Base-by-base conservation (phyloP, 495 filamentous ascomycete species). In the Poronia punctata region DNA sequence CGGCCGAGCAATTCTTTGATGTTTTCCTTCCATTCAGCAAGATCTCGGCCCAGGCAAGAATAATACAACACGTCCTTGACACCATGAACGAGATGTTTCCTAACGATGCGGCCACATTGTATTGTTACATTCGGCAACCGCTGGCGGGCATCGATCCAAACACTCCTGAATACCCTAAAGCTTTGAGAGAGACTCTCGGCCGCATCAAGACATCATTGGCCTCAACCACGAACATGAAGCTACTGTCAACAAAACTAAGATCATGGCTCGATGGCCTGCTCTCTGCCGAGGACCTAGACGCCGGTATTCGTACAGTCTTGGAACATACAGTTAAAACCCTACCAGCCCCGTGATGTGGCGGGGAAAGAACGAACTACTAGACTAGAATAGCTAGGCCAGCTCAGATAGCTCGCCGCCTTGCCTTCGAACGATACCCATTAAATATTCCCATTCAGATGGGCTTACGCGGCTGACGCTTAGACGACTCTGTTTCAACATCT, bases 401-500 rank as follows among this genome's bases (percentile, higher is more conserved):
- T 30, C 8, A 7, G 23, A 22, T 12, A 28, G 43, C 45, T 51
- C 55, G 11, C 55, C 55, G n/a, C 55, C 52, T 27, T 41, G 49
- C 56, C 65, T 55, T 46, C 67, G 59, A 23, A 72, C 74, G 7
- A 78, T 51, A 4, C 64, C 62, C 50, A 82, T 69, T 42, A 98
- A 78, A 54, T 83, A 89, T 16, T 84, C 67, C 86, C 90, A 98
- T 60, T 96, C 83, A 1, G 61, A 66, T 19, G 67, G 63, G 4
- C 67, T 73, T 10, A 98, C 86, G 27, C 75, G 78, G 27, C 82
- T 86, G 16, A 98, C 88, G 59, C 90, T 96, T 18, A 97, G 61
- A 27, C 92, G 71, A 5, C 75, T 66, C 58, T 84, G 76, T 55
- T 81, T 90, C 42, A 97, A 61, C 62, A 88, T 74, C 64, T 93